phyloP scores from a whole-genome alignment of 768 basidiomycete genomes.

The Psilocybe tampanensis region DNA sequence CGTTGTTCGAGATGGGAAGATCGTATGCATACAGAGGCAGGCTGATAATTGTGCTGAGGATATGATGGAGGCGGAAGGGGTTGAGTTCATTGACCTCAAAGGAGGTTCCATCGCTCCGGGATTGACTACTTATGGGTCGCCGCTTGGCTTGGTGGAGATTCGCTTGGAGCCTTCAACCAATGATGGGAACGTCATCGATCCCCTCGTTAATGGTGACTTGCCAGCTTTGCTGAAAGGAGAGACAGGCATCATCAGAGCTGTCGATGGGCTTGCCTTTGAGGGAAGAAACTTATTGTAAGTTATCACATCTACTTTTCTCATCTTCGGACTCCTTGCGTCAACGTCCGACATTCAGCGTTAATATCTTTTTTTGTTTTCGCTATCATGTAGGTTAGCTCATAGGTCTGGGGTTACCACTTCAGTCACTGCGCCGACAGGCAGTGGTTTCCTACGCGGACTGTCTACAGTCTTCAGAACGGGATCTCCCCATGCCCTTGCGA shows the following conservation, averaged over 20 bases:
- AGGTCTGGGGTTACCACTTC: conserved; percentile 73
- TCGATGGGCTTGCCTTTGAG: conserved; percentile 62
- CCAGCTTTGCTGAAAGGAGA: conserved; percentile 46
- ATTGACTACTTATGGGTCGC: conserved; percentile 58
- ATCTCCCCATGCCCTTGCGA: conserved; percentile 57
- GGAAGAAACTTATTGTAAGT: conserved; percentile 53
- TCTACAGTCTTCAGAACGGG: conserved; percentile 63
- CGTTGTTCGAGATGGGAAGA: too few species aligned
- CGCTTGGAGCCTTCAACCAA: conserved; percentile 60
- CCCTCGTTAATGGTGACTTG: conserved; percentile 35
- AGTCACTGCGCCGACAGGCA: conserved; percentile 58
- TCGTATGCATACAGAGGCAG: too few species aligned
- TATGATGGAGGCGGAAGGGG: too few species aligned
- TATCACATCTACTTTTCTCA: too few species aligned
- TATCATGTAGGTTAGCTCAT: conserved; percentile 61
- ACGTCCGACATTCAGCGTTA: too few species aligned
- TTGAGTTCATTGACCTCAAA: conserved; percentile 50
- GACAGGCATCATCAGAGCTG: conserved; percentile 54
- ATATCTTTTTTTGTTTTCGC: background rate
- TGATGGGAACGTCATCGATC: conserved; percentile 65
- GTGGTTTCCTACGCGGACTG: conserved; percentile 63
- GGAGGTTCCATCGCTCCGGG: conserved; percentile 68
- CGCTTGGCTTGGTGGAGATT: conserved; percentile 74
- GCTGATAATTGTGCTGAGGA: too few species aligned
- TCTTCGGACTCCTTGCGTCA: too few species aligned